A percentile compares a stretch with the other conserved stretches of the same genome.
Conservation (phyloP, 345 rosid genomes). For the Salix udensis region DNA sequence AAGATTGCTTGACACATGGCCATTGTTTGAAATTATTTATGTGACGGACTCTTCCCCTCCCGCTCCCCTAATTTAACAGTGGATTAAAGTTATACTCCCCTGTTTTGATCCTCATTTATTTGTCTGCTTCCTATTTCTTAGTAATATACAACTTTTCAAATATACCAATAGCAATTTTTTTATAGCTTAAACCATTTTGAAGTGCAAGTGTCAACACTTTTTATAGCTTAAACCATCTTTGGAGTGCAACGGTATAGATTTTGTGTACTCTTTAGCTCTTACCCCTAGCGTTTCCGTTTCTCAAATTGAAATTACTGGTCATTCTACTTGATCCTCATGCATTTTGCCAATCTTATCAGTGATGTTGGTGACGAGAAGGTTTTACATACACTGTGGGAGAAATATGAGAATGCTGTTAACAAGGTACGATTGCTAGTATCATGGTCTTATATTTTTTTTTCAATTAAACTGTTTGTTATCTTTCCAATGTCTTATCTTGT, state of each 20-base stretch:
- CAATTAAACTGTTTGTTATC: background rate
- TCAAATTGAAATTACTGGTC: background rate
- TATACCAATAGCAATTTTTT: too few relatives aligned
- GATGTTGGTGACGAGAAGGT: conserved; percentile 53
- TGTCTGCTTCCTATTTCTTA: too few relatives aligned
- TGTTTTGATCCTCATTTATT: too few relatives aligned
- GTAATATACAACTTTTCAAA: too few relatives aligned
- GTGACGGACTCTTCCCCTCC: too few relatives aligned
- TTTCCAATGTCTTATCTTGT: background rate
- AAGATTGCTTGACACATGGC: too few relatives aligned
- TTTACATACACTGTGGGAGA: conserved; percentile 54
- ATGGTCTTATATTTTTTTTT: background rate
- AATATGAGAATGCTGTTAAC: conserved; percentile 41
- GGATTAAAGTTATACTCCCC: too few relatives aligned
- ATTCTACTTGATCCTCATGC: background rate
- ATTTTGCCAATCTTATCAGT: conserved; percentile 29
- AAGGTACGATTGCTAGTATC: conserved; percentile 39
- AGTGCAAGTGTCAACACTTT: too few relatives aligned
- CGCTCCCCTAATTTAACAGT: too few relatives aligned
- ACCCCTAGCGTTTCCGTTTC: background rate
- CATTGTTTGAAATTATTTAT: too few relatives aligned
- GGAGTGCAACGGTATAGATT: background rate
- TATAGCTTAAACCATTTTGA: too few relatives aligned
- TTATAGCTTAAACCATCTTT: background rate
- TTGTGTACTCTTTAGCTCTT: background rate